A percentile compares a stretch with the other conserved stretches of the same genome.
These are phyloP conservation scores for Ophiobolus disseminans DNA, from an alignment of 2,329 filamentous ascomycete species.

Conservation along the genomic window DNA sequence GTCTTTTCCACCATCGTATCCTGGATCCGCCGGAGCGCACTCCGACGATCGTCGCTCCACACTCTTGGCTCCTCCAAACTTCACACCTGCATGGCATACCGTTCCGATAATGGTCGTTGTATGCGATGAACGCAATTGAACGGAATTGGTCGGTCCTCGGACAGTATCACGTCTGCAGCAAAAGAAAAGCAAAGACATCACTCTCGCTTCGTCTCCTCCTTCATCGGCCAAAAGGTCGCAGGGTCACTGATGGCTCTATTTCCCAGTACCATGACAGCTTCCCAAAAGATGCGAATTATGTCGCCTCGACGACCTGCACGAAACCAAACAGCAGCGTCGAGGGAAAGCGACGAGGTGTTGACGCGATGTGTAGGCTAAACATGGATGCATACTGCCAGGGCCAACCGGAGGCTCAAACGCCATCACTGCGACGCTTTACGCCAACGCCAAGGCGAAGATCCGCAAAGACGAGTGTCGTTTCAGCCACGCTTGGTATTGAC, in stretches of 20 bases:
- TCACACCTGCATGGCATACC: neutral
- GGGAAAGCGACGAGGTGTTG: conserved; percentile 5
- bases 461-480: conserved; percentile 30
- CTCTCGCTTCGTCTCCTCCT: too few relatives aligned
- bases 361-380: neutral
- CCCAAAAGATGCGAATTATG: neutral
- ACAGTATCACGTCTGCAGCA: too few relatives aligned
- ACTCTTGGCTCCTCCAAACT: too few relatives aligned
- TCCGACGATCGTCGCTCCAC: neutral
- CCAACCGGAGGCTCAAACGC: conserved; percentile 3
- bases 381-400: conserved; percentile 9
- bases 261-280: neutral
- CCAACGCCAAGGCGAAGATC: conserved; percentile 30
- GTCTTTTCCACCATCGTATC: neutral
- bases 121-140: too few relatives aligned
- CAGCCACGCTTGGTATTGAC: conserved; percentile 33
- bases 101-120: neutral
- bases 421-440: conserved; percentile 10
- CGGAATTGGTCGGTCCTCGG: too few relatives aligned
- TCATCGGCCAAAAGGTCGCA: too few relatives aligned
- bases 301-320: too few relatives aligned
- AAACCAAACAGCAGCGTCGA: conserved; percentile 2
- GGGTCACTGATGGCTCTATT: neutral
- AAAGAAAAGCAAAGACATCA: too few relatives aligned
- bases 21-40: neutral